These are phyloP conservation scores for Agrostemma githago DNA, from an alignment of 148 eudicot genomes.

Conservation along the genomic window DNA sequence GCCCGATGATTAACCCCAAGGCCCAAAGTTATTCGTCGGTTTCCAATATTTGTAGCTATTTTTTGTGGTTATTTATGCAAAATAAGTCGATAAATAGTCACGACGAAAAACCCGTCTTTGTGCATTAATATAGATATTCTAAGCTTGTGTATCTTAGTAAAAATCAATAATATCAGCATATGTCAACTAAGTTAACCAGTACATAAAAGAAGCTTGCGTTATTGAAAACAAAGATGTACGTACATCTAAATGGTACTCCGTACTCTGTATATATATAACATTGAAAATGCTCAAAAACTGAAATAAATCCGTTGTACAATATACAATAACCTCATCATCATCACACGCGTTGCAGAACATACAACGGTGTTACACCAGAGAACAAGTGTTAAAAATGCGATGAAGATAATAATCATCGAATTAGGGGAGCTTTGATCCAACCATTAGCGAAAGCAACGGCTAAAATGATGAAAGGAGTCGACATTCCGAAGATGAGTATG, in stretches of 20 bases:
- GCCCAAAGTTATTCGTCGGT: too few relatives aligned
- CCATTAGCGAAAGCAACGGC: slow-evolving; percentile 94
- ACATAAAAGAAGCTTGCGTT: background rate
- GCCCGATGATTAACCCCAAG: background rate
- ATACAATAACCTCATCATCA: too few relatives aligned
- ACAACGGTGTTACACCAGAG: background rate
- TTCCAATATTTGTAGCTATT: too few relatives aligned
- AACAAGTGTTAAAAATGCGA: background rate
- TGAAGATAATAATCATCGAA: slow-evolving; percentile 42
- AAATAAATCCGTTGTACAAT: too few relatives aligned
- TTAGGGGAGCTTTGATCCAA: slow-evolving; percentile 72
- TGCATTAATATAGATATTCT: background rate
- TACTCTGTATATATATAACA: too few relatives aligned
- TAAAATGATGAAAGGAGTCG: slow-evolving; percentile 86
- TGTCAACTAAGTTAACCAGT: too few relatives aligned
- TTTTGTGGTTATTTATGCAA: too few relatives aligned
- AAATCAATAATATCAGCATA: too few relatives aligned
- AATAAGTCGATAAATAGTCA: background rate
- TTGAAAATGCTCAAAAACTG: too few relatives aligned
- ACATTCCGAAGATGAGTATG: slow-evolving; percentile 86
- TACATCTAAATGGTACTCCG: background rate
- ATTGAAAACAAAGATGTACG: background rate
- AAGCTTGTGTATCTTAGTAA: background rate
- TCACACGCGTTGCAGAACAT: too few relatives aligned
- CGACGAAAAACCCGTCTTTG: background rate